Percentiles rank a stretch among this genome's conserved stretches.
These are phyloP conservation scores for Peronosclerospora sorghi DNA, from an alignment of 352 stramenopile species.

Conservation along the genomic window DNA sequence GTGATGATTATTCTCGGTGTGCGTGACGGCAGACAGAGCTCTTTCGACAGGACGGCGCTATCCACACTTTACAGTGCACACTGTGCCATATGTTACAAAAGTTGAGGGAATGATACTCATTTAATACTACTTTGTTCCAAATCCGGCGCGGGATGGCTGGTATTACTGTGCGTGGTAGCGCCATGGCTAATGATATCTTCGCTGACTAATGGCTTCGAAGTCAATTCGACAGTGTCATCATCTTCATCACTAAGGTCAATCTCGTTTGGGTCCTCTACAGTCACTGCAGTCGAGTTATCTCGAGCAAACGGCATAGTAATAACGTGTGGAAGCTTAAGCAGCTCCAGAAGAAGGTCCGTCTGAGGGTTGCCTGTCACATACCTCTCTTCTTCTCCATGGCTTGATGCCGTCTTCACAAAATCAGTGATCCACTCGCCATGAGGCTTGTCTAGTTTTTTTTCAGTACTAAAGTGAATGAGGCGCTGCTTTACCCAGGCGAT, in stretches of 20 bases:
- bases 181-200: conserved; percentile 2
- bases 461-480: conserved; percentile 32
- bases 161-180: conserved; percentile 2
- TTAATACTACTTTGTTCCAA: too few species aligned
- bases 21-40: too few species aligned
- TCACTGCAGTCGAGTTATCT: not conserved
- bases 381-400: conserved; percentile 35
- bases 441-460: conserved; percentile 40
- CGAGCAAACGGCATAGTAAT: conserved; percentile 86
- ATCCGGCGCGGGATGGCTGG: too few species aligned
- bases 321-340: conserved; percentile 89
- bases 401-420: conserved; percentile 69
- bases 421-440: conserved; percentile 61
- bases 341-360: conserved; percentile 88
- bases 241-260: conserved; percentile 48
- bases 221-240: conserved; percentile 9
- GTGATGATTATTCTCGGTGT: too few species aligned
- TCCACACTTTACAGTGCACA: too few species aligned
- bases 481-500: conserved; percentile 58
- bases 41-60: too few species aligned
- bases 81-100: too few species aligned
- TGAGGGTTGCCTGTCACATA: conserved; percentile 86
- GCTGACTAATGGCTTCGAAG: conserved; percentile 9
- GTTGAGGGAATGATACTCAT: too few species aligned
- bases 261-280: conserved; percentile 39